These are phyloP conservation scores for Candida awuae DNA, from an alignment of 805 yeast genomes.

Conservation along the genomic window DNA sequence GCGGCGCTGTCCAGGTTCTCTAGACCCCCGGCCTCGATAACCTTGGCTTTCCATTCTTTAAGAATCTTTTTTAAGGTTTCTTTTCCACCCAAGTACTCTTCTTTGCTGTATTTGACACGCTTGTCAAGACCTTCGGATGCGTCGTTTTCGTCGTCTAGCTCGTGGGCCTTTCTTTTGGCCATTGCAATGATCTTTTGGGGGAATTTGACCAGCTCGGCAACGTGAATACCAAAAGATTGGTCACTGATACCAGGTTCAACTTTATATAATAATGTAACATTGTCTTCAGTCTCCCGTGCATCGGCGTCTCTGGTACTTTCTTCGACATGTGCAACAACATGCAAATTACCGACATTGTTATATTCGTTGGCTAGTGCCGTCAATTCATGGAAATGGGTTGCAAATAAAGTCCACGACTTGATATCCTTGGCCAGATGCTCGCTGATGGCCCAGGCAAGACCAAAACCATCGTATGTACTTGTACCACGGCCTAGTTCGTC, in stretches of 20 bases:
- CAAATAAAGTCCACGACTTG: slow-evolving; percentile 78
- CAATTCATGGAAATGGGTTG: slow-evolving; percentile 95
- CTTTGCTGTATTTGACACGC: slow-evolving; percentile 41
- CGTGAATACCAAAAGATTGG: slow-evolving; percentile 96
- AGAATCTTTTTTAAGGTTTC: slow-evolving; percentile 41
- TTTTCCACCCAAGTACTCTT: slow-evolving; percentile 50
- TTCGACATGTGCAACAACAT: slow-evolving; percentile 88
- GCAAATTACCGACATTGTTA: slow-evolving; percentile 66
- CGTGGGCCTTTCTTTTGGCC: slow-evolving; percentile 93
- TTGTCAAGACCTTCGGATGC: slow-evolving; percentile 34
- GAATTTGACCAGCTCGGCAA: slow-evolving; percentile 91
- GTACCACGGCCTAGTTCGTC: slow-evolving; percentile 98
- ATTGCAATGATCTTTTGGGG: slow-evolving; percentile 83
- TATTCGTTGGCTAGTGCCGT: slow-evolving; percentile 66
- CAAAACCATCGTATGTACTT: slow-evolving; percentile 93
- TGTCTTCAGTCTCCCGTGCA: slow-evolving; percentile 37
- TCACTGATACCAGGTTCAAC: slow-evolving; percentile 97
- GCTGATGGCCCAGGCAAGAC: slow-evolving; percentile 93
- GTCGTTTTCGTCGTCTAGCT: slow-evolving; percentile 43
- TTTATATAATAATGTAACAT: slow-evolving; percentile 80
- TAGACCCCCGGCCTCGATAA: slow-evolving; percentile 38
- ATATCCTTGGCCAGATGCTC: slow-evolving; percentile 69
- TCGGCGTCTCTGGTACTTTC: slow-evolving; percentile 25
- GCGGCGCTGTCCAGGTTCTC: slow-evolving; percentile 35
- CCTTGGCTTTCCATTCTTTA: slow-evolving; percentile 44